Evolutionary conservation across 305 asterid genomes (phyloP), one percentile per base, ranked within the genome.

Genomic region (Coffea humblotiana): DNA sequence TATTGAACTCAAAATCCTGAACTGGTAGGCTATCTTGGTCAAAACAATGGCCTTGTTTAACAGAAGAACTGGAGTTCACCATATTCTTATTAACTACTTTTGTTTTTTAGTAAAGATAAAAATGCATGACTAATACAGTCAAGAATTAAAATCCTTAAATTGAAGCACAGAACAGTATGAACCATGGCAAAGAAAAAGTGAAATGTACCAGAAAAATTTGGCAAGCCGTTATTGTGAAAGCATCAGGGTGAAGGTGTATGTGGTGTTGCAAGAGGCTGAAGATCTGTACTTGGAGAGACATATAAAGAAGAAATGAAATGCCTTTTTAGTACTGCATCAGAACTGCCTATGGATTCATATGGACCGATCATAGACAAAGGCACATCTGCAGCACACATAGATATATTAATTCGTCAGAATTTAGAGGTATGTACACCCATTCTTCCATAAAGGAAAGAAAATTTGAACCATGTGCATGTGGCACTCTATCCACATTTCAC

Each of bases 131-230:
- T 18, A 21, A 64, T 76, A 9, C 3, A 61, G 18, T 58, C 18
- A 16, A 54, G 21, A 54, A 54, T 21, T 51, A 15, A 52, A 71
- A 43, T 43, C 58, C 6, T 16, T 47, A 10, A 5, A 29, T 5
- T 8, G 48, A 52, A 29, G 25, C 43, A 25, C 75, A 77, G 51
- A 19, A n/a, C 45, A 37, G 6, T 29, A 18, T 32, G 48, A 65
- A 64, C 54, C 37, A 77, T 32, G 11, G 11, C 4, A 14, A 0
- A 6, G n/a, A 69, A 18, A 71, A 8, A 8, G 37, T 1, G 27
- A 7, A 60, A 48, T 13, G 0, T 78, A 87, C 90, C 85, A 78
- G 90, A 87, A 78, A 87, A 81, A 13, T 77, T 82, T 72, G 90
- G 87, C 52, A 74, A 71, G 15, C 77, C 71, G 23, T 79, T 81